A percentile compares a stretch with the other conserved stretches of the same genome.
Evolutionary conservation across 2,329 filamentous ascomycete species (phyloP).

Genomic region (Colletotrichum sansevieriae): DNA sequence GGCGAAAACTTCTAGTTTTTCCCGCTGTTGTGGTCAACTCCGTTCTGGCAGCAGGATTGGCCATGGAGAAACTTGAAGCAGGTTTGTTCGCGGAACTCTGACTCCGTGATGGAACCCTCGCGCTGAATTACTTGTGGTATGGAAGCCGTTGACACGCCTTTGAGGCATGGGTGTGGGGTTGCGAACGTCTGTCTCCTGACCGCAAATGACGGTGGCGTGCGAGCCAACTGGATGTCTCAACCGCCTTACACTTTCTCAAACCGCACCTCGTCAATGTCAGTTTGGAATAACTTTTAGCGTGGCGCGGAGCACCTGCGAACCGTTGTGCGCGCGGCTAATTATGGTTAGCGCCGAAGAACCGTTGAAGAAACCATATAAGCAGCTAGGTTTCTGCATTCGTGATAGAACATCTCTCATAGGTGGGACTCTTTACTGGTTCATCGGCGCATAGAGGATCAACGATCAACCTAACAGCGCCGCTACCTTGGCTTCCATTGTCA

Average conservation of each 20-base stretch:
- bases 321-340: neutral
- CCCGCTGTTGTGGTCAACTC: no score
- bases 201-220: conserved; percentile 11
- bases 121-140: neutral
- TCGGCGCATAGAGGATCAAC: neutral
- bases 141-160: conserved; percentile 12
- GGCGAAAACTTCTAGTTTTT: neutral
- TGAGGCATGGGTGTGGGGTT: conserved; percentile 10
- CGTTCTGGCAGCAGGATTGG: neutral
- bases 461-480: neutral
- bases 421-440: neutral
- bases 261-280: conserved; percentile 1
- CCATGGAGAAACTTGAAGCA: neutral
- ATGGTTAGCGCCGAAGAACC: no score
- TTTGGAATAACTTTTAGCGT: neutral
- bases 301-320: neutral
- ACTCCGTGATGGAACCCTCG: neutral
- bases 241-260: neutral
- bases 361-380: no score
- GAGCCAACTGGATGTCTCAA: neutral
- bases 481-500: neutral
- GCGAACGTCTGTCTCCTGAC: conserved; percentile 2
- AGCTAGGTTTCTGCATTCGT: neutral
- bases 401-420: no score
- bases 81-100: neutral